Evolutionary conservation across 179 eudicot genomes (phyloP).

Genomic region (Drosera spatulata): DNA sequence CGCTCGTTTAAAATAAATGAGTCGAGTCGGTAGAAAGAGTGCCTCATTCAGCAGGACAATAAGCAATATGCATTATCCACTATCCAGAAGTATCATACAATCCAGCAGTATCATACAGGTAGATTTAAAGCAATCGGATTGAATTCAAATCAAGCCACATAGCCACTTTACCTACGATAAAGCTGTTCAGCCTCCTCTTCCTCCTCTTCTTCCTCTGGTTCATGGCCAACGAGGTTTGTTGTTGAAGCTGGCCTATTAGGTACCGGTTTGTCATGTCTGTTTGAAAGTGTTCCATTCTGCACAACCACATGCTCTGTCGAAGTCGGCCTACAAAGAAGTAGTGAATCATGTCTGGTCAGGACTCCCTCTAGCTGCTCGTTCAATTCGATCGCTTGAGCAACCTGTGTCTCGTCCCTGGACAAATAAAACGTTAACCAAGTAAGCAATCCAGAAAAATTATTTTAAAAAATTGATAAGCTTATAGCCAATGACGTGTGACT

Average conservation of each 20-base stretch:
- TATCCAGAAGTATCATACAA: no score
- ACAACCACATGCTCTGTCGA: slow-evolving; percentile 13
- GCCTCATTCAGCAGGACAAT: no score
- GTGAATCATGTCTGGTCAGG: slow-evolving; percentile 63
- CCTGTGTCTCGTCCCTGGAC: slow-evolving; percentile 65
- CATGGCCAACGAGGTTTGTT: slow-evolving; percentile 30
- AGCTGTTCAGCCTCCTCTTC: slow-evolving; percentile 94
- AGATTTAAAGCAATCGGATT: no score
- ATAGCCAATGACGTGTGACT: background rate
- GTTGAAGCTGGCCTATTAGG: slow-evolving; percentile 31
- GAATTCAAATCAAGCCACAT: background rate
- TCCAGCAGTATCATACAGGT: no score
- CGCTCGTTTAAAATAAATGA: no score
- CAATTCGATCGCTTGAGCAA: slow-evolving; percentile 72
- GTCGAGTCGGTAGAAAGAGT: no score
- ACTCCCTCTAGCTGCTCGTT: slow-evolving; percentile 73
- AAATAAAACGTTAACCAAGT: background rate
- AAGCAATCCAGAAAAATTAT: background rate
- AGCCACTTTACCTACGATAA: slow-evolving; percentile 45
- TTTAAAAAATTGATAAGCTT: background rate
- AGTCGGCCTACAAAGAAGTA: slow-evolving; percentile 22
- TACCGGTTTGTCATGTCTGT: slow-evolving; percentile 32
- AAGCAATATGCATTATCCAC: no score
- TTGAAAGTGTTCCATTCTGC: slow-evolving; percentile 18
- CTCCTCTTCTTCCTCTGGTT: slow-evolving; percentile 62